These are phyloP conservation scores for Talaromyces pinophilus DNA, from an alignment of 2,329 filamentous ascomycete genomes.

Conservation along the genomic window DNA sequence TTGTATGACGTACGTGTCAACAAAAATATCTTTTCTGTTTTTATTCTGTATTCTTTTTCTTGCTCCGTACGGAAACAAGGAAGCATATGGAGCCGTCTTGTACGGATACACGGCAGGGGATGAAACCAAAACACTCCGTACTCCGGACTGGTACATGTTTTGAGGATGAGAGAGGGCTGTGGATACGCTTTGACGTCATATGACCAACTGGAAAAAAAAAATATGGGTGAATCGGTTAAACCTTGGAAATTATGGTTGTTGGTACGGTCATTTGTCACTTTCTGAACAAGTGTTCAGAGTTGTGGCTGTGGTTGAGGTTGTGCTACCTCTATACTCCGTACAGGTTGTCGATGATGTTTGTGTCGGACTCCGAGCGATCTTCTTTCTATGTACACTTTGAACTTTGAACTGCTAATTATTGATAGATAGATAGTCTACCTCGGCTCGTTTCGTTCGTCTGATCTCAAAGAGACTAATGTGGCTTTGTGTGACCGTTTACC, in stretches of 20 bases:
- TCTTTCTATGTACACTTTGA: background rate
- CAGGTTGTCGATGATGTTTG: background rate
- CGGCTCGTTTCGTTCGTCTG: conserved; percentile 3
- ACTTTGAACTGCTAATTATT: background rate
- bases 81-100: background rate
- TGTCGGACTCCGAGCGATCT: background rate
- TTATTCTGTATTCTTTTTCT: background rate
- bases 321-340: background rate
- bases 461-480: background rate
- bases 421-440: background rate
- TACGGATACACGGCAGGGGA: conserved; percentile 1
- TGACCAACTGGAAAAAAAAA: background rate
- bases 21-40: background rate
- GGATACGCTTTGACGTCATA: conserved; percentile 7
- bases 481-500: conserved; percentile 8
- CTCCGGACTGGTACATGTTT: background rate
- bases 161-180: background rate
- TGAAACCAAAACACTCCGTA: conserved; percentile 1
- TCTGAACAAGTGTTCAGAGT: background rate
- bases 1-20: background rate
- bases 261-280: background rate
- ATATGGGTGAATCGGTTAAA: background rate
- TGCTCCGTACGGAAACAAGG: background rate
- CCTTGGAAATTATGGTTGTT: background rate
- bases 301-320: background rate